A percentile compares a stretch with the other conserved stretches of the same genome.
Evolutionary conservation across 2,329 filamentous ascomycete species (phyloP).

Genomic region (Penicillium polonicum): DNA sequence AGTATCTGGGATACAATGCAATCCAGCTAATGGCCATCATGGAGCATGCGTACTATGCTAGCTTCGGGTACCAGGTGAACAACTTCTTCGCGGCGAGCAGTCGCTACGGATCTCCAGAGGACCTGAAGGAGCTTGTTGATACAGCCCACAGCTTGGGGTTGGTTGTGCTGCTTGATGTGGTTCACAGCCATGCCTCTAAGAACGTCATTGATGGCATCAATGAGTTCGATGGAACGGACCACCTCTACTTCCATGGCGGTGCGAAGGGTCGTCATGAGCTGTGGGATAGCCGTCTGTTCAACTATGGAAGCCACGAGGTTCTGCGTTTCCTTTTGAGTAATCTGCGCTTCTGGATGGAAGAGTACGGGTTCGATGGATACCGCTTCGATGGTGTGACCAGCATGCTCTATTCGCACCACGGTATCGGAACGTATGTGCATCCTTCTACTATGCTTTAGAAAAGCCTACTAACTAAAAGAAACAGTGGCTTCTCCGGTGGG

Average conservation of each 20-base stretch:
- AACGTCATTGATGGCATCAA: conserved; percentile 95
- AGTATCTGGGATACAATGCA: conserved; percentile 87
- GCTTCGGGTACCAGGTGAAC: conserved; percentile 98
- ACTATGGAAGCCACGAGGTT: conserved; percentile 93
- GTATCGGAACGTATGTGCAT: conserved; percentile 81
- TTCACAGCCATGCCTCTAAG: conserved; percentile 97
- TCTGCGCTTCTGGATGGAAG: conserved; percentile 97
- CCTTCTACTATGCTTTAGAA: neutral
- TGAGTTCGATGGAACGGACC: conserved; percentile 91
- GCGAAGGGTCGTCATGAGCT: conserved; percentile 81
- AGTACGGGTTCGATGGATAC: conserved; percentile 95
- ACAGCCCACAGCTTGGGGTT: conserved; percentile 90
- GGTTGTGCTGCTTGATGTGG: conserved; percentile 87
- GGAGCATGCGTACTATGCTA: conserved; percentile 99
- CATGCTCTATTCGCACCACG: conserved; percentile 95
- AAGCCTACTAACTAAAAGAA: neutral
- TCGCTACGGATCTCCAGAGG: conserved; percentile 88
- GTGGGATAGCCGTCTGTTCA: conserved; percentile 96
- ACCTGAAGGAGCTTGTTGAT: conserved; percentile 94
- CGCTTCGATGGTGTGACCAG: conserved; percentile 97
- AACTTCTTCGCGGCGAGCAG: conserved; percentile 98
- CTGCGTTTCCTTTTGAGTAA: conserved; percentile 95
- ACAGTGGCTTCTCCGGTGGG: conserved; percentile 88
- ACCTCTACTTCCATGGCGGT: conserved; percentile 92
- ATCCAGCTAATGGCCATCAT: conserved; percentile 99